Base-by-base conservation (phyloP, 2,329 filamentous ascomycete species). In the Phaeosphaeriaceae sp. region DNA sequence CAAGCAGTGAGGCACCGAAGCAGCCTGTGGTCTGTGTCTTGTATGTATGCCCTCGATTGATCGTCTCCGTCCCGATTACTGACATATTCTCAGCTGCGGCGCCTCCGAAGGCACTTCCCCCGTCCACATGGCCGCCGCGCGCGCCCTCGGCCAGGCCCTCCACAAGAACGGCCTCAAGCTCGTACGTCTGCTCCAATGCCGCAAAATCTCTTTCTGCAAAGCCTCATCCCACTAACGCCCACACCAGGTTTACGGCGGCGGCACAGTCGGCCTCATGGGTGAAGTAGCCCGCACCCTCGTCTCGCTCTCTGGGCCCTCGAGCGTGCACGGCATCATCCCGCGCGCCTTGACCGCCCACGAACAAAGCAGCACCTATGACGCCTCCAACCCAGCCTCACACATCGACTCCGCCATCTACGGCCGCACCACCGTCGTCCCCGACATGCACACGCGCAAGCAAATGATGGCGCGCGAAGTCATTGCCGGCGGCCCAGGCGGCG, bases 381-480 rank as follows among this genome's bases (percentile, higher is more conserved):
- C 78, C 3, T 63, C 79, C 74, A 68, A 81, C 73, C 60, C 68
- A 55, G 66, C 50, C 68, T 74, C 65, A 76, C 70, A 84, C 69
- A 88, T 90, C 49, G 86, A 89, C 58, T 84, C 88, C 73, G 71
- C 79, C 4, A 78, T 88, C 4, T 99, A 92, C 75, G 95, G 95
- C 10, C 83, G 85, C 45, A 97, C 93, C 13, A 97, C 93, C 0
- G 88, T 97, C 9, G 95, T 98, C 25, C 85, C 88, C 67, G 93
- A 97, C 76, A 99, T 99, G 95, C 95, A 99, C 80, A 93, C 92
- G 44, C 88, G 95, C 63, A 99, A 99, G 83, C 88, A 91, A 67
- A 84, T 95, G 81, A 98, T 99, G 95, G 94, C 93, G 7, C 84
- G 88, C 69, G 91, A 94, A 76, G 93, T 98, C 17, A 85, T 96